These are phyloP conservation scores for Tuctoria greenei DNA, from an alignment of 176 grass and related monocot species.

Conservation along the genomic window DNA sequence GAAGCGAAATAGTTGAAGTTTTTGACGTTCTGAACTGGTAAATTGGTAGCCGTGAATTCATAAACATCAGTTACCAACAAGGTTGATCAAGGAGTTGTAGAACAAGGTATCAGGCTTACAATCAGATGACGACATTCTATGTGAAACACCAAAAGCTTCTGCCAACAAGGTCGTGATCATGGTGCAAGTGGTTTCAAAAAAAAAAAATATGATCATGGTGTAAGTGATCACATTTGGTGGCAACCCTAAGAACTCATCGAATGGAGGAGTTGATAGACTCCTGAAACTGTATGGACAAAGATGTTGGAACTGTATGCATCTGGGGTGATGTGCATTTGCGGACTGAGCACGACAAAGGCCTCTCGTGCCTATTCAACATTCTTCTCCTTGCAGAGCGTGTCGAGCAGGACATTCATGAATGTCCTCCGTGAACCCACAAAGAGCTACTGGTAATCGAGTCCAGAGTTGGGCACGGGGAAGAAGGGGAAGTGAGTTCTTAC, in stretches of 20 bases:
- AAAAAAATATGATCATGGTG: too few relatives aligned
- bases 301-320: constrained; percentile 82
- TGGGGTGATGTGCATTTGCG: constrained; percentile 55
- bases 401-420: constrained; percentile 87
- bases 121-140: constrained; percentile 68
- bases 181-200: too few relatives aligned
- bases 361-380: constrained; percentile 65
- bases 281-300: constrained; percentile 72
- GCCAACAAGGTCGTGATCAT: constrained; percentile 71
- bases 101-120: constrained; percentile 75
- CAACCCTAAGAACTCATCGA: constrained; percentile 66
- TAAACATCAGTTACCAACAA: constrained; percentile 70
- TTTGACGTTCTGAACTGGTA: too few relatives aligned
- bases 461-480: neutral
- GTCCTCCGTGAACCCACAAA: too few relatives aligned
- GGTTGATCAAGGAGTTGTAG: constrained; percentile 81
- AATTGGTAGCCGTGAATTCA: too few relatives aligned
- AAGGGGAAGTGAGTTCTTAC: constrained; percentile 36
- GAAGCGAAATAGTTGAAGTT: too few relatives aligned
- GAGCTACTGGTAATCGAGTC: neutral
- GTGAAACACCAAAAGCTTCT: constrained; percentile 57
- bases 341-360: constrained; percentile 54
- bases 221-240: constrained; percentile 73
- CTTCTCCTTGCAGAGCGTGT: constrained; percentile 83
- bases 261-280: constrained; percentile 76